Percentiles rank a stretch among this genome's conserved stretches.
Evolutionary conservation across 2,329 filamentous ascomycete genomes (phyloP).

Genomic region (Coniochaeta prunicola): DNA sequence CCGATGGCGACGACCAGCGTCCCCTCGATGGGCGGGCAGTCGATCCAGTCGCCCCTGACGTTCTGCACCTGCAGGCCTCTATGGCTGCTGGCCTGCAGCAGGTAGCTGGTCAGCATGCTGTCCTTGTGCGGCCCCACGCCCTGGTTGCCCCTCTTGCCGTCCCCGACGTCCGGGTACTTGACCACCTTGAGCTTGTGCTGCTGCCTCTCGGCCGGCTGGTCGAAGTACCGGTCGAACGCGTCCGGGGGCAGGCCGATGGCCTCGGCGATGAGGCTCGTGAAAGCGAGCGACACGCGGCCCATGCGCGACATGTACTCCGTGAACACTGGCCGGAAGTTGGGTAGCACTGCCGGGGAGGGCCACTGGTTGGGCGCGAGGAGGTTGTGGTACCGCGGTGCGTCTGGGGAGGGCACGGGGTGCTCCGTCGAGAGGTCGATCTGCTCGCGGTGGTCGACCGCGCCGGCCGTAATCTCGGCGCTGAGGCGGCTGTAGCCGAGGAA

Average conservation of each 20-base stretch:
- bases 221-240: conserved; percentile 76
- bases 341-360: conserved; percentile 58
- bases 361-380: conserved; percentile 74
- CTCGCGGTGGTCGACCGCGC: conserved; percentile 71
- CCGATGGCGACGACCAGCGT: conserved; percentile 85
- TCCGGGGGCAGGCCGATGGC: conserved; percentile 63
- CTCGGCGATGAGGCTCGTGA: conserved; percentile 77
- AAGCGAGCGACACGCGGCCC: conserved; percentile 63
- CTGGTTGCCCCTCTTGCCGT: conserved; percentile 25
- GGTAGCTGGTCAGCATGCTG: conserved; percentile 74
- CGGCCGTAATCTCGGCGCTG: conserved; percentile 64
- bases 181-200: conserved; percentile 90
- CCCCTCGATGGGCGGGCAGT: conserved; percentile 66
- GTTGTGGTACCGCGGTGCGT: conserved; percentile 65
- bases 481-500: conserved; percentile 65
- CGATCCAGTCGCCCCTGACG: conserved; percentile 69
- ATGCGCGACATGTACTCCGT: conserved; percentile 71
- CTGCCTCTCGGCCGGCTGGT: conserved; percentile 40
- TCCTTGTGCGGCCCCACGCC: conserved; percentile 77
- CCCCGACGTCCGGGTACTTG: conserved; percentile 71
- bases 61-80: conserved; percentile 79
- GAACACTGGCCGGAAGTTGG: conserved; percentile 61
- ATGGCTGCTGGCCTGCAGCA: conserved; percentile 74
- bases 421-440: conserved; percentile 83
- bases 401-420: conserved; percentile 55